Base-by-base conservation (phyloP, 768 basidiomycete species). In the Kwoniella dendrophila region DNA sequence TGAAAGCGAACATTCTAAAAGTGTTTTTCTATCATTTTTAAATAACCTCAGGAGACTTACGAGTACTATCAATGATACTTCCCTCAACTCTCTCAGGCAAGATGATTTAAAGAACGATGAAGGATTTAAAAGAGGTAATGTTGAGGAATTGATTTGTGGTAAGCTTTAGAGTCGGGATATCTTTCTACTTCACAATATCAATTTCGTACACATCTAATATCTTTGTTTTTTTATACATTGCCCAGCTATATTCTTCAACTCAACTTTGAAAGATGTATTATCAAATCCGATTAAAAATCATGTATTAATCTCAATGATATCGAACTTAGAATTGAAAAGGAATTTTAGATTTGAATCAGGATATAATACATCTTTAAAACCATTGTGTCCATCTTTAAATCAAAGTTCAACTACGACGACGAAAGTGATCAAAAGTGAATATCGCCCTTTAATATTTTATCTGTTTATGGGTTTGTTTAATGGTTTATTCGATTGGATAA, bases 111-210 rank as follows among this genome's bases (percentile, higher is more conserved):
- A 45, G 34, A 18, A 29, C 10, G 45, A 57, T n/a, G 20, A 27
- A 16, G 57, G 60, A 27, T 24, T 60, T 1, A 59, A 59, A 27
- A 48, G 64, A 34, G 64, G 64, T 24, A 66, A 66, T 34, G 48
- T 66, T 6, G 64, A 66, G 49, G 64, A 66, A 26, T 20, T 54
- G 4, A 32, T 66, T 4, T 32, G 59, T 24, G 58, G 64, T 66
- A 40, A 12, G 63, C 60, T 33, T n/a, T n/a, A n/a, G n/a, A n/a
- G n/a, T n/a, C n/a, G n/a, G n/a, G n/a, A n/a, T n/a, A n/a, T n/a
- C n/a, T n/a, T n/a, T n/a, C n/a, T n/a, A n/a, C n/a, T n/a, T n/a
- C n/a, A n/a, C n/a, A n/a, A n/a, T n/a, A n/a, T n/a, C n/a, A n/a
- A n/a, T n/a, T n/a, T n/a, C n/a, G n/a, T n/a, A n/a, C n/a, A n/a